These are phyloP conservation scores for Penicillium aurantiogriseum DNA, from an alignment of 2,329 filamentous ascomycete genomes.

Conservation along the genomic window DNA sequence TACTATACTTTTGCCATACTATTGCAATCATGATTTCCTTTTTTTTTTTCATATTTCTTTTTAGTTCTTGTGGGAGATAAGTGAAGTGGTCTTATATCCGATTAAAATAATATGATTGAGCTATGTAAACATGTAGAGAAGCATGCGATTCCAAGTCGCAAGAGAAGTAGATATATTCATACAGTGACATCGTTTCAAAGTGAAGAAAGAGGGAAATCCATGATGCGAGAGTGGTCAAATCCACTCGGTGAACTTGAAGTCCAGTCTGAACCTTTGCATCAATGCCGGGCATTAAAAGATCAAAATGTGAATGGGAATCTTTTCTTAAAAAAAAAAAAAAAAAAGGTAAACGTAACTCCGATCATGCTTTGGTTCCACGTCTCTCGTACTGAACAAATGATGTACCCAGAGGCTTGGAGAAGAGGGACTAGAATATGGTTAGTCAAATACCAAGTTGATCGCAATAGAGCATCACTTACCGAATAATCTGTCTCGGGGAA, in stretches of 20 bases:
- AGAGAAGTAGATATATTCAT: conserved; percentile 19
- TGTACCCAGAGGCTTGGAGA: conserved; percentile 70
- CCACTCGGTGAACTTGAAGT: neutral
- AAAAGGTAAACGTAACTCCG: neutral
- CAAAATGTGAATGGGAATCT: conserved; percentile 2
- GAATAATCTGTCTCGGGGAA: conserved; percentile 57
- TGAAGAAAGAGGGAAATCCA: neutral
- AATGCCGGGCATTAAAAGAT: conserved; percentile 6
- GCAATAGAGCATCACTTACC: conserved; percentile 31
- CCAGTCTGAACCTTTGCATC: neutral
- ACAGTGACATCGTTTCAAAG: conserved; percentile 14
- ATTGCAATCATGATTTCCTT: conserved; percentile 7
- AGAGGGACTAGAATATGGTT: conserved; percentile 52
- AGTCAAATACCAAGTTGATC: neutral
- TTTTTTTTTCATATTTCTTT: neutral
- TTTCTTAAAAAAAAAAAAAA: neutral
- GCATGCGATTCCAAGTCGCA: neutral
- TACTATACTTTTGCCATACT: conserved; percentile 22
- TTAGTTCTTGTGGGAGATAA: neutral
- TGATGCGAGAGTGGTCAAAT: neutral
- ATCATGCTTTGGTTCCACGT: conserved; percentile 33
- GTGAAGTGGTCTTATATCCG: neutral
- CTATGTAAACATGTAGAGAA: conserved; percentile 15
- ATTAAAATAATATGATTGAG: conserved; percentile 21
- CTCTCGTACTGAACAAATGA: conserved; percentile 72